Conservation (phyloP, 805 yeast genomes). For the Candida qinlingensis region DNA sequence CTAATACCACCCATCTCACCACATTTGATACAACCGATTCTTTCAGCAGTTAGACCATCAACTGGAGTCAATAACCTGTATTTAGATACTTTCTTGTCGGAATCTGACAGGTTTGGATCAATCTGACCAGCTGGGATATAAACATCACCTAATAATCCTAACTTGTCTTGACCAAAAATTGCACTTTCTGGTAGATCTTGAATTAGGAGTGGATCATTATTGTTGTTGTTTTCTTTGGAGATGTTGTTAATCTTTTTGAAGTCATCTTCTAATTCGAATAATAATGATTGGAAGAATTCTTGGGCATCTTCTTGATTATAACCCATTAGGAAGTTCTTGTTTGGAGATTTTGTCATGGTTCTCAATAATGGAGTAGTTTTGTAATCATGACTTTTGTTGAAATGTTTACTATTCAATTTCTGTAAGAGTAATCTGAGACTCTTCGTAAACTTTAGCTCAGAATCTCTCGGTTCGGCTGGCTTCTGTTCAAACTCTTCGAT, state of each 20-base stretch:
- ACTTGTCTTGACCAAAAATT: constrained; percentile 34
- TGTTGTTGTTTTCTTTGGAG: constrained; percentile 1
- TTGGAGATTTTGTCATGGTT: constrained; percentile 73
- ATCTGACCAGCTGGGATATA: constrained; percentile 70
- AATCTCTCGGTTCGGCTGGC: constrained; percentile 20
- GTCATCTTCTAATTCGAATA: constrained; percentile 62
- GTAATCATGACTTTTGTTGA: constrained; percentile 48
- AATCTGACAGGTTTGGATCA: constrained; percentile 57
- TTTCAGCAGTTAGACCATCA: constrained; percentile 82
- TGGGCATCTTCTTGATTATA: constrained; percentile 96
- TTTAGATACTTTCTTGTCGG: constrained; percentile 41
- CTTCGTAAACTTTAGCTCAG: constrained; percentile 42
- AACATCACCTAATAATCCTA: constrained; percentile 59
- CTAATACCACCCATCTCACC: constrained; percentile 94
- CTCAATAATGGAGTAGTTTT: constrained; percentile 56
- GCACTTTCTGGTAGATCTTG: constrained; percentile 32
- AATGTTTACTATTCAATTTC: constrained; percentile 52
- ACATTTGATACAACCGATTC: constrained; percentile 86
- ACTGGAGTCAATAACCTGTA: constrained; percentile 76
- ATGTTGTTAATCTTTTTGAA: constrained; percentile 28
- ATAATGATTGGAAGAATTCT: constrained; percentile 81
- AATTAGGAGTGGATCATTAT: constrained; percentile 22
- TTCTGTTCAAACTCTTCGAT: constrained; percentile 1
- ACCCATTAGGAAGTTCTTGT: constrained; percentile 70
- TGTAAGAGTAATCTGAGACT: constrained; percentile 47